Evolutionary conservation across 1,139 yeast genomes (phyloP), one percentile per base, ranked within the genome.

Genomic region (Candida pseudoviswanathii): DNA sequence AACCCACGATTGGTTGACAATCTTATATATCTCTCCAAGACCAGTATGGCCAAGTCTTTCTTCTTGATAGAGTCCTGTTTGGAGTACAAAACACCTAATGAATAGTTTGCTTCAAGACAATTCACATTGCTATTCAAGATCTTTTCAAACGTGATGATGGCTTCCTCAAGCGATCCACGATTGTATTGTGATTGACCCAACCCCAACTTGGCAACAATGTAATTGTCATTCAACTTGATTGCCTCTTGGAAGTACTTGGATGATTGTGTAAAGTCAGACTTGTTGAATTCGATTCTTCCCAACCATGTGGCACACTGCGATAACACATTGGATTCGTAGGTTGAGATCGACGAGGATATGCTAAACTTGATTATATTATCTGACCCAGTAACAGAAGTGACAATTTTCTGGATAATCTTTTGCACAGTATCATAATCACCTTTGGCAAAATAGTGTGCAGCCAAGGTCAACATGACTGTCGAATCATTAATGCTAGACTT

Each of bases 231-330:
- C 43, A 75, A 69, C 57, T 81, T 84, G 44, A 82, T 74, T n/a
- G 95, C 81, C 57, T 81, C 90, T 61, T 86, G 85, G 66, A 89
- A 92, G 59, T 78, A 75, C 52, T 80, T 80, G 59, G 90, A 88
- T 0, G 98, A 86, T 54, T 80, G 80, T 9, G 82, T 80, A 58
- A 76, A 83, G 59, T 90, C 86, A 3, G 74, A 70, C 32, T 76
- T 66, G 24, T 76, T 76, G 59, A 86, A 91, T 49, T 81, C 75
- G 16, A 89, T 85, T 63, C 97, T 80, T 10, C 90, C 98, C 56
- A 85, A 75, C 97, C 97, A 91, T 56, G 88, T 87, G 30, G 86
- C 75, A 22, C 94, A 87, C 57, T 89, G 96, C n/a, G 96, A 85
- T 43, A 81, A 71, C 2, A 88, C 65, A 41, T 65, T 70, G 3